These are phyloP conservation scores for Candida ulmi DNA, from an alignment of 805 yeast species.

Conservation along the genomic window DNA sequence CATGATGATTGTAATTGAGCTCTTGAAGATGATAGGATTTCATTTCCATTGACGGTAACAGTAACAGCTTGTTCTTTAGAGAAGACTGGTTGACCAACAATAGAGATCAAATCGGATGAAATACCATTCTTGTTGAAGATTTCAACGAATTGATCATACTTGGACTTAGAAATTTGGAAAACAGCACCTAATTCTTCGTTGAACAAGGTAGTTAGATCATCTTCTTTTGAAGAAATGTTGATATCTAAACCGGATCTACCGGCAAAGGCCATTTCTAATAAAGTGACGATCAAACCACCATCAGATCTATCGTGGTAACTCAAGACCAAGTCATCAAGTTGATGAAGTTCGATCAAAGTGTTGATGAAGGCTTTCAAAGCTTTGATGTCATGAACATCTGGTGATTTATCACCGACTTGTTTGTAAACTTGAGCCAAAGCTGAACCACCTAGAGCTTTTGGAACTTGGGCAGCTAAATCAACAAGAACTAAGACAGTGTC, in stretches of 20 bases:
- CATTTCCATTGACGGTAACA: conserved; percentile 40
- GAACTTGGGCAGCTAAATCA: conserved; percentile 56
- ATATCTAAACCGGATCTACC: conserved; percentile 81
- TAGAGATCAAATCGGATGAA: conserved; percentile 42
- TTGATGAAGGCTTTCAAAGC: conserved; percentile 65
- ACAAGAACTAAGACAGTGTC: conserved; percentile 70
- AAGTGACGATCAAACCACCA: conserved; percentile 87
- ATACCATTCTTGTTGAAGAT: conserved; percentile 58
- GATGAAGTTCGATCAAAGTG: conserved; percentile 69
- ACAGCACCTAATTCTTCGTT: conserved; percentile 96
- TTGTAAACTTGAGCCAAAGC: conserved; percentile 91
- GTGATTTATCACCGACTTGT: conserved; percentile 77
- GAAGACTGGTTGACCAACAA: conserved; percentile 68
- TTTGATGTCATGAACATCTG: conserved; percentile 69
- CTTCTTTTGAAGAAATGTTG: conserved; percentile 32
- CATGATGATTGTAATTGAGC: conserved; percentile 74
- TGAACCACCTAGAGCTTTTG: conserved; percentile 80
- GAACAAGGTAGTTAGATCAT: conserved; percentile 57
- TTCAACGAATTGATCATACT: conserved; percentile 47
- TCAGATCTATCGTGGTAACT: conserved; percentile 96
- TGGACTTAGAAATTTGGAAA: conserved; percentile 68
- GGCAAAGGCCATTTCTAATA: conserved; percentile 95
- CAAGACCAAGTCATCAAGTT: conserved; percentile 48
- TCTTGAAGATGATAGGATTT: conserved; percentile 51
- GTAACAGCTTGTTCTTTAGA: conserved; percentile 45